Conservation (phyloP, 2,329 filamentous ascomycete species). For the Trichoderma koningiopsis region DNA sequence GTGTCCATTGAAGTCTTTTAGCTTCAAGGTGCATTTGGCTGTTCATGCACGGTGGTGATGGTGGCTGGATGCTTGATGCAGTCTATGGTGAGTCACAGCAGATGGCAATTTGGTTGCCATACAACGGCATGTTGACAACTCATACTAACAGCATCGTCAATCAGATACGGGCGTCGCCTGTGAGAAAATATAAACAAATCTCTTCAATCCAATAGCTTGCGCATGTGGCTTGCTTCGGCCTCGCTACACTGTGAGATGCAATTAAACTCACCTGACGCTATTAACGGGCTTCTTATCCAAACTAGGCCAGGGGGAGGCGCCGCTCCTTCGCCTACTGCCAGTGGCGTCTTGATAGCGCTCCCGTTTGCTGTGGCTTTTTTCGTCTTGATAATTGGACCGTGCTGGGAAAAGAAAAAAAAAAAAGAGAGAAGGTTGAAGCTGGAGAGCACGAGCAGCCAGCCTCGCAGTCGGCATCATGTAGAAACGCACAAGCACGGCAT, state of each 20-base stretch:
- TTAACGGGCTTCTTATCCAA: not conserved
- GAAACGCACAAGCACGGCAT: not conserved
- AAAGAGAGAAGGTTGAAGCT: not conserved
- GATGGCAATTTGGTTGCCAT: not conserved
- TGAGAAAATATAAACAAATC: not conserved
- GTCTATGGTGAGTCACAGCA: not conserved
- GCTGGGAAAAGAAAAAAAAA: not conserved
- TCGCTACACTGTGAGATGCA: slow-evolving; percentile 19
- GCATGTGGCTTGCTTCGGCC: slow-evolving; percentile 16
- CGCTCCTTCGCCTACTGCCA: slow-evolving; percentile 1
- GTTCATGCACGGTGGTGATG: not conserved
- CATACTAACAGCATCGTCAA: not conserved
- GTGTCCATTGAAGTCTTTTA: not conserved
- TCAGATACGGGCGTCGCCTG: too few relatives aligned
- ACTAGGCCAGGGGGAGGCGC: slow-evolving; percentile 21
- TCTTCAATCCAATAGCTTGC: not conserved
- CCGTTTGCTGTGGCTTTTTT: not conserved
- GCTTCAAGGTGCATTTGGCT: not conserved
- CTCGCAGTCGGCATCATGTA: not conserved
- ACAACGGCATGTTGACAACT: too few relatives aligned
- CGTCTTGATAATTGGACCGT: not conserved
- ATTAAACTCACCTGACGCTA: slow-evolving; percentile 27
- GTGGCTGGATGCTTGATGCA: not conserved
- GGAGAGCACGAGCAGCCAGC: not conserved
- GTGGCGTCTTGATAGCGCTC: slow-evolving; percentile 2